Conservation (phyloP, 2,329 filamentous ascomycete species). For the Aureobasidium sp. region DNA sequence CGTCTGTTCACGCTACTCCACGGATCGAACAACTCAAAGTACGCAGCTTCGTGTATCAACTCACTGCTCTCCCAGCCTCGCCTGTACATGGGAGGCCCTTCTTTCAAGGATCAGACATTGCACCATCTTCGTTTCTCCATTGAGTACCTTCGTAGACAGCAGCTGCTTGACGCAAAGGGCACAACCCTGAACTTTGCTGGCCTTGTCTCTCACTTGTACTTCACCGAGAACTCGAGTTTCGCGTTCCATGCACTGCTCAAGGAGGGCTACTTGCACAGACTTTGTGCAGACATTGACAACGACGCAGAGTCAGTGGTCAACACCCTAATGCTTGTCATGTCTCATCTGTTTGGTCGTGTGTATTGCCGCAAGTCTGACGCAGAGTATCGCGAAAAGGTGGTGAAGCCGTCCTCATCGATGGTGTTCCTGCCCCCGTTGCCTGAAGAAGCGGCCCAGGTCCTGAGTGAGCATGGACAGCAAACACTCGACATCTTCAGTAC, state of each 20-base stretch:
- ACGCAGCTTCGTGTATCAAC: conserved; percentile 53
- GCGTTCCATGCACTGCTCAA: conserved; percentile 67
- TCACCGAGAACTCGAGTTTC: conserved; percentile 65
- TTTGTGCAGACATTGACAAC: conserved; percentile 50
- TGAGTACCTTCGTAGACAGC: conserved; percentile 64
- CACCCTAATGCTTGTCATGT: conserved; percentile 59
- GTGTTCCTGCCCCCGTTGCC: conserved; percentile 60
- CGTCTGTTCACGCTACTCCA: conserved; percentile 59
- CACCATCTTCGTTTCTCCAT: conserved; percentile 75
- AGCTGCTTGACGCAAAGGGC: conserved; percentile 53
- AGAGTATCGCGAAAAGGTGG: conserved; percentile 39
- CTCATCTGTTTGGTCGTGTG: conserved; percentile 60
- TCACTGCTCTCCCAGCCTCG: conserved; percentile 61
- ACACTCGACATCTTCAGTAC: conserved; percentile 57
- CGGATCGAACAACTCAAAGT: conserved; percentile 54
- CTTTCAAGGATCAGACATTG: conserved; percentile 58
- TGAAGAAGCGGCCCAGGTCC: conserved; percentile 43
- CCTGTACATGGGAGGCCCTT: conserved; percentile 60
- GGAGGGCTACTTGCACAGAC: conserved; percentile 57
- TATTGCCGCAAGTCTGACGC: conserved; percentile 39
- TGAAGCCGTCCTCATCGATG: conserved; percentile 52
- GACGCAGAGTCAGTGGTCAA: conserved; percentile 43
- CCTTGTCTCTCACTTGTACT: conserved; percentile 64
- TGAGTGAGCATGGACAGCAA: conserved; percentile 54
- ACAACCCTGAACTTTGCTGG: conserved; percentile 64